These are phyloP conservation scores for Diaporthe helianthi DNA, from an alignment of 2,329 filamentous ascomycete genomes.

Conservation along the genomic window DNA sequence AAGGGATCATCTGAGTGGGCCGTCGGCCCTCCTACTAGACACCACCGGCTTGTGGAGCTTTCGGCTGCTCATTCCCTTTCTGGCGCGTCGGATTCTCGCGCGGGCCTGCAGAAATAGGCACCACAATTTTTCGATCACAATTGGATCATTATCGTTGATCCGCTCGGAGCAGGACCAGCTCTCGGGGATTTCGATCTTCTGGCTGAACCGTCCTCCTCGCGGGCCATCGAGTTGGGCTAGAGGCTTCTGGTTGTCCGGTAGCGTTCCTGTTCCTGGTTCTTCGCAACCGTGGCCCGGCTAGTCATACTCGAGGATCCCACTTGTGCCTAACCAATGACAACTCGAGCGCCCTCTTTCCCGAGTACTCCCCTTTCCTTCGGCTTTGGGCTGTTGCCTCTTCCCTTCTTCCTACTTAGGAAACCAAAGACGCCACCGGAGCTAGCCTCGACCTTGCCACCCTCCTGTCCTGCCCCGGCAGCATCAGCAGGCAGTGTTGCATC, in stretches of 20 bases:
- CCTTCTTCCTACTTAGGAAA: conserved; percentile 88
- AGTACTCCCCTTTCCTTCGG: conserved; percentile 92
- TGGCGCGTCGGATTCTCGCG: background rate
- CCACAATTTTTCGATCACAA: background rate
- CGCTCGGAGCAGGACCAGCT: background rate
- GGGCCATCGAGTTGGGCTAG: background rate
- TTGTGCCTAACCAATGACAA: conserved; percentile 68
- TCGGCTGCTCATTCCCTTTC: background rate
- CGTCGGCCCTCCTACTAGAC: background rate
- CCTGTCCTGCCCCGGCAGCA: conserved; percentile 58
- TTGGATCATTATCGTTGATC: background rate
- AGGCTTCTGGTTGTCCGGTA: background rate
- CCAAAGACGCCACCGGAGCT: conserved; percentile 85
- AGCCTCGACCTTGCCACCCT: conserved; percentile 59
- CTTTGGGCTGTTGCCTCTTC: conserved; percentile 89
- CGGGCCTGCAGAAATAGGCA: background rate
- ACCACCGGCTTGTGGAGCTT: background rate
- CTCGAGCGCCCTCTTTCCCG: conserved; percentile 91
- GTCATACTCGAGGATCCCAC: conserved; percentile 8
- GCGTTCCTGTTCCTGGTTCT: background rate
- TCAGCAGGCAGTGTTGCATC: conserved; percentile 77
- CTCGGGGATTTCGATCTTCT: background rate
- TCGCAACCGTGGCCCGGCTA: background rate
- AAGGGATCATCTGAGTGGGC: background rate
- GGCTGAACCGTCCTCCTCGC: background rate